These are phyloP conservation scores for Metarhizium humberi DNA, from an alignment of 2,329 filamentous ascomycete species.

Conservation along the genomic window DNA sequence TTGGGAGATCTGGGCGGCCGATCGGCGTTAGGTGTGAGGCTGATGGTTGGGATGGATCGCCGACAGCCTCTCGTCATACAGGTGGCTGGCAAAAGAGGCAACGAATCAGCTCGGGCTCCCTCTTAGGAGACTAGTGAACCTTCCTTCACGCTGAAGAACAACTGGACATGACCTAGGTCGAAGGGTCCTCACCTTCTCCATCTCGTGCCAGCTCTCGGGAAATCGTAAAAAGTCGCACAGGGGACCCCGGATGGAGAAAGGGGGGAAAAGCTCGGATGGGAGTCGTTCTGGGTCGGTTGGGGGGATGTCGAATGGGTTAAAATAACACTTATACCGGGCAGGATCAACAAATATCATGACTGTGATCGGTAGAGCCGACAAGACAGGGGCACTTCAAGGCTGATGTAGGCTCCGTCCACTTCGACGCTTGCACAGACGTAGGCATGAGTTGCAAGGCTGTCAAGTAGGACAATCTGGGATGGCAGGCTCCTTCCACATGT, in stretches of 20 bases:
- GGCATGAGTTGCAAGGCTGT: background rate
- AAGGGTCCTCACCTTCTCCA: background rate
- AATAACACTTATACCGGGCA: no score
- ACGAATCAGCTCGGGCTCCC: no score
- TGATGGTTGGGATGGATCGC: background rate
- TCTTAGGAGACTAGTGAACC: background rate
- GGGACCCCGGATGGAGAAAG: no score
- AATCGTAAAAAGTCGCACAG: background rate
- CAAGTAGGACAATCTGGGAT: background rate
- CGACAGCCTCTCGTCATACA: background rate
- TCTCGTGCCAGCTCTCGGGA: background rate
- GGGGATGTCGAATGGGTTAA: no score
- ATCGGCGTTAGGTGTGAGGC: background rate
- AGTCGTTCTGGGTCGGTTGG: no score
- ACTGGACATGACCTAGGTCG: background rate
- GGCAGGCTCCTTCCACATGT: background rate
- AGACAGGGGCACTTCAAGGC: no score
- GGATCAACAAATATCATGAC: no score
- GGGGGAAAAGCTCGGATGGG: no score
- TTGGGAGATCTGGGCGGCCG: background rate
- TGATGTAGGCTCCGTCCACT: no score
- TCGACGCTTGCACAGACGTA: background rate
- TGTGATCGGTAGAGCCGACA: no score
- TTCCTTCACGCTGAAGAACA: background rate
- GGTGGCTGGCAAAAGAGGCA: background rate